Base-by-base conservation (phyloP, 441 rosid species). In the Jatropha podagrica region DNA sequence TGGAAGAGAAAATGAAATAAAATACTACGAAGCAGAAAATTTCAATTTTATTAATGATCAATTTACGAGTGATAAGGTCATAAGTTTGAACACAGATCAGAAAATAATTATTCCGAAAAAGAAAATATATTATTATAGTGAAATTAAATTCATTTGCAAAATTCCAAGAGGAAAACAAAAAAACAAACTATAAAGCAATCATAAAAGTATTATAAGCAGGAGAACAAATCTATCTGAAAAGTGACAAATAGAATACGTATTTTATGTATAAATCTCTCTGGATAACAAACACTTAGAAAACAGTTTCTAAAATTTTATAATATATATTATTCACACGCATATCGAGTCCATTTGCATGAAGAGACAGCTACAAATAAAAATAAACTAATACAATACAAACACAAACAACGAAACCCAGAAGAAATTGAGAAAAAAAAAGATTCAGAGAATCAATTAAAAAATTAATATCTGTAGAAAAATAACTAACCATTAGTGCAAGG, bases 401-500 rank as follows among this genome's bases (percentile, higher is more conserved):
- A 77, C 69, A 63, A 84, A 77, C 78, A 77, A 52, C 70, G 77
- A 79, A 83, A 83, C 61, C 20, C 77, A 71, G 52, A 44, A 70
- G 40, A 58, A 63, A 52, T 26, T 15, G 59, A 17, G 6, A 52
- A 54, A 15, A 18, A 7, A 18, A 23, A 18, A 52, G 58, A 20
- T 20, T 32, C 26, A 49, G 18, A 54, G 48, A 37, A 56, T 71
- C 20, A 72, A 40, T 11, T 37, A 46, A 46, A n/a, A 23, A 61
- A 51, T 12, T 5, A 41, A 51, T 52, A 54, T 8, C 2, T 32
- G 46, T 5, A 42, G 46, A 42, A 42, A 8, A 44, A 11, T 44
- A 73, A 82, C 83, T n/a, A 69, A 86, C 98, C 95, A 76, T 87
- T 90, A 17, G 93, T 75, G 74, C 78, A 79, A 80, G 79, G 81